Percentiles rank a stretch among this genome's conserved stretches.
These are phyloP conservation scores for Exophiala spinifera DNA, from an alignment of 2,329 filamentous ascomycete species.

Conservation along the genomic window DNA sequence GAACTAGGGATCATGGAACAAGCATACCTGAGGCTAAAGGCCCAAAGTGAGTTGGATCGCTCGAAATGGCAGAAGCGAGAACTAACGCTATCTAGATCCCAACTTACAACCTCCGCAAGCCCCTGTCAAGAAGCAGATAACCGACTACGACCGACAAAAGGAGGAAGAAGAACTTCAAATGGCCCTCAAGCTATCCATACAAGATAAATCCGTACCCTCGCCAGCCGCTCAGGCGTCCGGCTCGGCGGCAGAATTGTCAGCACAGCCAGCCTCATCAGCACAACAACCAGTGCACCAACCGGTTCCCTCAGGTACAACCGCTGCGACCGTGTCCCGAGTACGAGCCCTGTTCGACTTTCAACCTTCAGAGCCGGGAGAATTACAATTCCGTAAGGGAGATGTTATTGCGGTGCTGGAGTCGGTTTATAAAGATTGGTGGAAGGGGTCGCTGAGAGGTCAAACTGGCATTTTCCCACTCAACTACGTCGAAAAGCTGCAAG, in stretches of 20 bases:
- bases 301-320: slow-evolving; percentile 79
- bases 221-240: slow-evolving; percentile 38
- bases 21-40: slow-evolving; percentile 83
- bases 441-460: slow-evolving; percentile 87
- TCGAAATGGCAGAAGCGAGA: not conserved
- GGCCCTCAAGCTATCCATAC: slow-evolving; percentile 86
- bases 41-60: slow-evolving; percentile 50
- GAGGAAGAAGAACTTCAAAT: slow-evolving; percentile 98
- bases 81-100: slow-evolving; percentile 59
- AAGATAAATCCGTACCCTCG: slow-evolving; percentile 63
- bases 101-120: slow-evolving; percentile 88
- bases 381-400: slow-evolving; percentile 95
- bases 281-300: slow-evolving; percentile 52
- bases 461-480: slow-evolving; percentile 98
- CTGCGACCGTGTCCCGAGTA: slow-evolving; percentile 91
- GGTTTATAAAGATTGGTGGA: slow-evolving; percentile 99
- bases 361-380: slow-evolving; percentile 87
- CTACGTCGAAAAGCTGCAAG: slow-evolving; percentile 95
- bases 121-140: slow-evolving; percentile 87
- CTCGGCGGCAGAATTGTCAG: slow-evolving; percentile 36
- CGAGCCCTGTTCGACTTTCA: slow-evolving; percentile 92
- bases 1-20: slow-evolving; percentile 98
- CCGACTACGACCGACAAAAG: slow-evolving; percentile 83
- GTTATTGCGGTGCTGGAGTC: slow-evolving; percentile 96
- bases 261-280: slow-evolving; percentile 36